Percentiles rank a stretch among this genome's conserved stretches.
Conservation (phyloP, 441 rosid genomes). For the Euphorbia corollata region DNA sequence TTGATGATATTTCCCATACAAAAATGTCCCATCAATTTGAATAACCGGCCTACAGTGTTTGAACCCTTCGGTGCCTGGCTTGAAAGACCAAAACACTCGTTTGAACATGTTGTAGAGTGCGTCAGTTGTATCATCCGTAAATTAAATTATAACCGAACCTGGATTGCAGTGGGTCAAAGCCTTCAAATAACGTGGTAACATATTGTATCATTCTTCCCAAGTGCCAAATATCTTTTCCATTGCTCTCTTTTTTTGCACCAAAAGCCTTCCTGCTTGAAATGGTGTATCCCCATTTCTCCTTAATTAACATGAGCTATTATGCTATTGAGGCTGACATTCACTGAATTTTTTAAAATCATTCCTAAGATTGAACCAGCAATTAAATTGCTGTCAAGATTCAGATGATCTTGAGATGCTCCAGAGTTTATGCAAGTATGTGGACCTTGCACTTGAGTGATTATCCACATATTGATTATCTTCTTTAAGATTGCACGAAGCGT, state of each 20-base stretch:
- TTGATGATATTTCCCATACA: neutral
- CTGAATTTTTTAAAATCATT: neutral
- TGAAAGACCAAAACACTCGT: neutral
- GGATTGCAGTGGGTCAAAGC: neutral
- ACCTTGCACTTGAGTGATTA: neutral
- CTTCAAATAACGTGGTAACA: neutral
- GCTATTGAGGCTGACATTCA: neutral
- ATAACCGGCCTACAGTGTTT: neutral
- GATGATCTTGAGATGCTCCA: neutral
- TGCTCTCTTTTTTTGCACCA: neutral
- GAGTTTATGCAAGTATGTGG: neutral
- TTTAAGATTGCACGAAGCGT: neutral
- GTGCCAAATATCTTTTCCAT: neutral
- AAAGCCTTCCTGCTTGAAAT: neutral
- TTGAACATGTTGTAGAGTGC: too few species aligned
- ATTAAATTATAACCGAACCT: too few species aligned
- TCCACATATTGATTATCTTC: neutral
- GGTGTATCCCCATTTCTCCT: neutral
- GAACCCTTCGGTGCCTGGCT: neutral
- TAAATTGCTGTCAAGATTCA: neutral
- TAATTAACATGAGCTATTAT: neutral
- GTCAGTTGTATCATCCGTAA: too few species aligned
- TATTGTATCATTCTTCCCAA: neutral
- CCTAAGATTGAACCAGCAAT: neutral
- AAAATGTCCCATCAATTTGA: neutral